Percentiles rank a stretch among this genome's conserved stretches.
Conservation (phyloP, 1,284 basidiomycete genomes). For the Pseudozyma tsukubaensis region DNA sequence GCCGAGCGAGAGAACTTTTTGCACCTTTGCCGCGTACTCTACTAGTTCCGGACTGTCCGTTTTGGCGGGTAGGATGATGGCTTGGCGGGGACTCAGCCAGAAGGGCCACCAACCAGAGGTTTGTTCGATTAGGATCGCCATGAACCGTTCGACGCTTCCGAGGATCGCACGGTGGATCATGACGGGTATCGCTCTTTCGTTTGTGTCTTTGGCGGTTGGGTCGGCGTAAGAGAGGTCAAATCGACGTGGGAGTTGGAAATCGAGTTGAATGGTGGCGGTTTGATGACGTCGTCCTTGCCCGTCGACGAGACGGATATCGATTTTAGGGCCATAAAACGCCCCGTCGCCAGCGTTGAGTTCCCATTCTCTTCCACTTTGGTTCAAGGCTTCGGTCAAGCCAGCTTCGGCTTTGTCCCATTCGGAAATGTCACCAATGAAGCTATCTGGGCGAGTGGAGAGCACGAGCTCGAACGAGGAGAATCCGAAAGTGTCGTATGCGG, state of each 20-base stretch:
- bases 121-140: slow-evolving; percentile 66
- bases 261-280: slow-evolving; percentile 67
- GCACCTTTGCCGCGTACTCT: slow-evolving; percentile 44
- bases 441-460: slow-evolving; percentile 63
- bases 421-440: slow-evolving; percentile 51
- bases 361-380: slow-evolving; percentile 53
- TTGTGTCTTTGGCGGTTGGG: slow-evolving; percentile 12
- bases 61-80: slow-evolving; percentile 55
- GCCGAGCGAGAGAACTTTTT: slow-evolving; percentile 39
- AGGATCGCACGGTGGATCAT: slow-evolving; percentile 69
- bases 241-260: slow-evolving; percentile 66
- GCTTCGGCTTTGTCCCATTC: slow-evolving; percentile 65
- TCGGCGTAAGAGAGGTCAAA: slow-evolving; percentile 61
- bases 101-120: slow-evolving; percentile 66
- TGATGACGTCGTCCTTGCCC: slow-evolving; percentile 62
- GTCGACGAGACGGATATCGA: slow-evolving; percentile 66
- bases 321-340: slow-evolving; percentile 68
- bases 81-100: slow-evolving; percentile 65
- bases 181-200: slow-evolving; percentile 42
- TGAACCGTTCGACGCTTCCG: slow-evolving; percentile 66
- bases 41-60: slow-evolving; percentile 21
- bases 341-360: slow-evolving; percentile 64
- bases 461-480: slow-evolving; percentile 64
- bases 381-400: slow-evolving; percentile 50
- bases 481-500: slow-evolving; percentile 64